phyloP scores from a whole-genome alignment of 31 red algal species.

The Bonnemaisonia californica region DNA sequence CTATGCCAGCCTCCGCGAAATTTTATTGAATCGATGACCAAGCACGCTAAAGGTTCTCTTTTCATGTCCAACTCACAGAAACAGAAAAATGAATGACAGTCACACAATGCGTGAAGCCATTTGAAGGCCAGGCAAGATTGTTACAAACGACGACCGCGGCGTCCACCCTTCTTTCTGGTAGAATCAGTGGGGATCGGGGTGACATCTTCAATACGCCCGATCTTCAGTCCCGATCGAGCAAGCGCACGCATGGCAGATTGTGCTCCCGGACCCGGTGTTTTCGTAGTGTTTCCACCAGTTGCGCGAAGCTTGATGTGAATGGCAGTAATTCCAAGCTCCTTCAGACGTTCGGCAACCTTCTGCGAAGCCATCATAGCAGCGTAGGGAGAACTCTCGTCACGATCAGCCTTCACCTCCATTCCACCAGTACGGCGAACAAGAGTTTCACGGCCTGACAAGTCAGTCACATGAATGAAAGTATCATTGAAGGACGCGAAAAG shows the following conservation, averaged over 20 bases:
- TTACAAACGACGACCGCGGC: slow-evolving; percentile 87
- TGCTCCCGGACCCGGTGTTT: slow-evolving; percentile 96
- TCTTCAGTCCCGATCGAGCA: slow-evolving; percentile 96
- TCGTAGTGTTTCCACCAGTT: slow-evolving; percentile 92
- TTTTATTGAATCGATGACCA: no score
- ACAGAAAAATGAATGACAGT: background rate
- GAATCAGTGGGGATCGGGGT: slow-evolving; percentile 98
- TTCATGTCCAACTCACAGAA: background rate
- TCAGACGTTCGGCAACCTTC: slow-evolving; percentile 97
- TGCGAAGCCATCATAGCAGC: slow-evolving; percentile 99
- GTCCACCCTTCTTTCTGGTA: slow-evolving; percentile 95
- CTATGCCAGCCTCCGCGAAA: slow-evolving; percentile 70
- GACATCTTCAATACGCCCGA: slow-evolving; percentile 98
- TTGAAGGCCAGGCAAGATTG: slow-evolving; percentile 5
- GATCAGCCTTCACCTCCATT: slow-evolving; percentile 99
- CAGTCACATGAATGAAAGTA: slow-evolving; percentile 99
- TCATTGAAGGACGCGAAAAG: slow-evolving; percentile 99
- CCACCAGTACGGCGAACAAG: slow-evolving; percentile 97
- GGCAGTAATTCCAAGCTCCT: slow-evolving; percentile 97
- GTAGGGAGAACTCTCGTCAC: slow-evolving; percentile 98
- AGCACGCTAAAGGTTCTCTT: background rate
- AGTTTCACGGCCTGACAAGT: slow-evolving; percentile 97
- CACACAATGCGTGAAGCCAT: background rate
- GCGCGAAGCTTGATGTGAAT: slow-evolving; percentile 99
- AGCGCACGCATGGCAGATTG: slow-evolving; percentile 97